Conservation (phyloP, 1,139 yeast species). For the Yarrowia galli region DNA sequence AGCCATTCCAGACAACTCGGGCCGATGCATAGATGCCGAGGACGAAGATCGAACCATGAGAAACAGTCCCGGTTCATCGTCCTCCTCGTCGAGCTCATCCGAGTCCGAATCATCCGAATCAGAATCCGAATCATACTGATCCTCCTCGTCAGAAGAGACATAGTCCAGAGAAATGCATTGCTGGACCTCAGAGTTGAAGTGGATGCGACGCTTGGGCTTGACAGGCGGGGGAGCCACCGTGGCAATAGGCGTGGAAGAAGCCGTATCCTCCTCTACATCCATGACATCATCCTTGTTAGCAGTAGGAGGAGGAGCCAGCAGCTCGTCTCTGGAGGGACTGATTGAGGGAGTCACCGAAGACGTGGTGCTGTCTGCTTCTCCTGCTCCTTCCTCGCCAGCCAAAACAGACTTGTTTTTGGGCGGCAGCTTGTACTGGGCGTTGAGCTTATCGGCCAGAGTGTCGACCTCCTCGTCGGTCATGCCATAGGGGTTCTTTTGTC, state of each 20-base stretch:
- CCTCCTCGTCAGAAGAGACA: conserved; percentile 54
- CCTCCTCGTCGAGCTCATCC: conserved; percentile 56
- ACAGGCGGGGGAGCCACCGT: conserved; percentile 36
- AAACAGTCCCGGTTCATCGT: conserved; percentile 75
- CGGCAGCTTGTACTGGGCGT: conserved; percentile 47
- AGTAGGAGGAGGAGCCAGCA: conserved; percentile 30
- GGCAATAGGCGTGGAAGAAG: conserved; percentile 2
- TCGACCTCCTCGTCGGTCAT: conserved; percentile 48
- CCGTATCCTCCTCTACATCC: background rate
- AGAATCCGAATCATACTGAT: conserved; percentile 45
- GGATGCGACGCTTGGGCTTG: conserved; percentile 56
- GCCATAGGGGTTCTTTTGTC: conserved; percentile 49
- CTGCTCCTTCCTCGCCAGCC: background rate
- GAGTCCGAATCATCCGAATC: conserved; percentile 30
- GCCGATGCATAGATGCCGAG: conserved; percentile 49
- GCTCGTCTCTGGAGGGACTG: conserved; percentile 38
- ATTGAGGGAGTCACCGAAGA: conserved; percentile 33
- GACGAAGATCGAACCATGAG: conserved; percentile 57
- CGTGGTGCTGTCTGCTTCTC: conserved; percentile 7
- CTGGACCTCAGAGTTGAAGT: conserved; percentile 90
- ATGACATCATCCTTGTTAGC: conserved; percentile 5
- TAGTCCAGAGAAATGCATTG: conserved; percentile 81
- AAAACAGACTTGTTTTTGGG: conserved; percentile 14
- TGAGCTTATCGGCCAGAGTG: conserved; percentile 45
- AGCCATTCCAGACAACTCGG: conserved; percentile 40